Base-by-base conservation (phyloP, 1,139 yeast species). In the Blastobotrys capitulatus region DNA sequence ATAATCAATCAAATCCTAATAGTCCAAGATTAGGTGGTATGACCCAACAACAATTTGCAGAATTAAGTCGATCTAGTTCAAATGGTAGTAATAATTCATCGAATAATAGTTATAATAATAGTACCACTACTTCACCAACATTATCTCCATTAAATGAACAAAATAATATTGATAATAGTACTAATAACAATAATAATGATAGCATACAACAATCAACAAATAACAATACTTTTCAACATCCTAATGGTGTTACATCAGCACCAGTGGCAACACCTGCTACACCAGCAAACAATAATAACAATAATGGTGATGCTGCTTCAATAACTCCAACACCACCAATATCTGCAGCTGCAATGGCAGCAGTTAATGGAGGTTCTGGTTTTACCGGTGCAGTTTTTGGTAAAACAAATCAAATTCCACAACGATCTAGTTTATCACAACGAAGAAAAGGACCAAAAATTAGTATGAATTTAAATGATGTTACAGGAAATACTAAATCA, bases 21-120 rank as follows among this genome's bases (percentile, higher is more conserved):
- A 41, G 44, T 16, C 44, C 44, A n/a, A 18, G 37, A 6, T 18
- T 41, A 20, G 44, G 37, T 29, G 20, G 25, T 19, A 38, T 38
- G 5, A 15, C 15, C 18, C 20, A 32, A 27, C 25, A 22, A 22
- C 25, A 22, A 22, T 34, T 12, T 42, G 12, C 41, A 10, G 40
- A 48, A 19, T 25, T 45, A 40, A 45, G 44, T 35, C 32, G 48
- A 13, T 39, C 48, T 10, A 29, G 40, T 9, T 45, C 48, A 2
- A 32, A 32, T 6, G 48, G 48, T 2, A 38, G 44, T 15, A 34
- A 26, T 5, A 8, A 18, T 16, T 44, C 50, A 3, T 27, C 42
- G 13, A 32, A 18, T n/a, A 43, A 34, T 6, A 44, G 50, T 18
- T 38, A 22, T 32, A 15, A 8, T 20, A 32, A 42, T 42, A 34